These are phyloP conservation scores for Suhomyces sp. DNA, from an alignment of 805 yeast species.

Conservation along the genomic window DNA sequence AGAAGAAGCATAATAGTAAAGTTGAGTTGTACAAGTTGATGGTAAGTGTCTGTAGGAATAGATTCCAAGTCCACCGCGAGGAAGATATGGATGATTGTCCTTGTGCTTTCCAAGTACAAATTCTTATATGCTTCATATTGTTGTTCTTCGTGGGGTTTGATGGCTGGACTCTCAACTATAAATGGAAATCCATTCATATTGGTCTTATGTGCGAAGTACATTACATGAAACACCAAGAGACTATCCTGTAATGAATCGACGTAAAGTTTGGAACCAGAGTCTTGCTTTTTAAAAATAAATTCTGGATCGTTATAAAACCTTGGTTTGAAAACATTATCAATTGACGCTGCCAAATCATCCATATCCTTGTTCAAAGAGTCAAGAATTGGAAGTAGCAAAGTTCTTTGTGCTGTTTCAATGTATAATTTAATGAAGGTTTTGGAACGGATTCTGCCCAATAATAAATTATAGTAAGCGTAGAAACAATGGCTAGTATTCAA, in stretches of 20 bases:
- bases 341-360: constrained; percentile 18
- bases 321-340: constrained; percentile 23
- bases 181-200: background rate
- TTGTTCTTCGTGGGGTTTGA: too few species aligned
- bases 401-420: constrained; percentile 15
- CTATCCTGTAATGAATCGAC: background rate
- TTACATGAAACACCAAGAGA: background rate
- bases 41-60: background rate
- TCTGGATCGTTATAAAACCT: constrained; percentile 31
- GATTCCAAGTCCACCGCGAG: background rate
- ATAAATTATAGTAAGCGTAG: constrained; percentile 10
- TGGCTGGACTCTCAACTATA: too few species aligned
- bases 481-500: constrained; percentile 11
- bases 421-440: constrained; percentile 23
- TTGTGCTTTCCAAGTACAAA: background rate
- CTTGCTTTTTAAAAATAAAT: constrained; percentile 15
- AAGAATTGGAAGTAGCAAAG: background rate
- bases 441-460: constrained; percentile 20
- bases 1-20: too few species aligned
- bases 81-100: background rate
- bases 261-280: background rate
- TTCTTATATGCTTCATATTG: background rate
- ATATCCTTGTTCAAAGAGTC: constrained; percentile 17
- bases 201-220: background rate
- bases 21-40: background rate